A percentile compares a stretch with the other conserved stretches of the same genome.
phyloP scores from a whole-genome alignment of 169 alveolate genomes.

The Pseudocohnilembus persalinus region DNA sequence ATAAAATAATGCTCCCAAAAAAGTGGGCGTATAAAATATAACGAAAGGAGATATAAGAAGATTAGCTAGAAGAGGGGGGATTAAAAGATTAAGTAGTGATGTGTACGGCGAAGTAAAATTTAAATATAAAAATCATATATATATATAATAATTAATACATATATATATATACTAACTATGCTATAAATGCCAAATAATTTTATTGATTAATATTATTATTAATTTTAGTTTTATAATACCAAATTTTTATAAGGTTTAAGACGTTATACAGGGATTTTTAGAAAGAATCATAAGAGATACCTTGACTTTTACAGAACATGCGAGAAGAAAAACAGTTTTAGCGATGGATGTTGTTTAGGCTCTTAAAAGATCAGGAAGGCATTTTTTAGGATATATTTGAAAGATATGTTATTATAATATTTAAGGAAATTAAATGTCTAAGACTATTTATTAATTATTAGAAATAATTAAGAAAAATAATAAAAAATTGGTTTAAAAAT shows the following conservation, averaged over 20 bases:
- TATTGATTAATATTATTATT: no score
- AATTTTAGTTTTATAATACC: no score
- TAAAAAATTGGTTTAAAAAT: no score
- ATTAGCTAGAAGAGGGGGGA: constrained; percentile 65
- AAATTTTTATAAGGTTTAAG: constrained; percentile 41
- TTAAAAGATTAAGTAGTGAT: constrained; percentile 46
- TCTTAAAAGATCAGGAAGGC: not conserved
- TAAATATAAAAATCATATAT: no score
- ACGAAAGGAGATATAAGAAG: constrained; percentile 56
- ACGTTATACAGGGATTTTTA: not conserved
- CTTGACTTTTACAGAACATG: not conserved
- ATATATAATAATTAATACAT: no score
- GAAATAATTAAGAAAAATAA: no score
- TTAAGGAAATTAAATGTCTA: no score
- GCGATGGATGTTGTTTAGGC: not conserved
- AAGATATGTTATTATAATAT: not conserved
- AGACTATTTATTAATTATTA: no score
- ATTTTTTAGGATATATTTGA: not conserved
- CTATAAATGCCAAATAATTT: no score
- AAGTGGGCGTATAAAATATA: not conserved
- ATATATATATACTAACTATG: no score
- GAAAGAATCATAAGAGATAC: not conserved
- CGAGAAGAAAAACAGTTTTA: not conserved
- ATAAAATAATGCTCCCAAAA: no score
- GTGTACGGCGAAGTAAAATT: constrained; percentile 23